These are phyloP conservation scores for Xerocomellus dryophilus DNA, from an alignment of 768 basidiomycete species.

Conservation along the genomic window DNA sequence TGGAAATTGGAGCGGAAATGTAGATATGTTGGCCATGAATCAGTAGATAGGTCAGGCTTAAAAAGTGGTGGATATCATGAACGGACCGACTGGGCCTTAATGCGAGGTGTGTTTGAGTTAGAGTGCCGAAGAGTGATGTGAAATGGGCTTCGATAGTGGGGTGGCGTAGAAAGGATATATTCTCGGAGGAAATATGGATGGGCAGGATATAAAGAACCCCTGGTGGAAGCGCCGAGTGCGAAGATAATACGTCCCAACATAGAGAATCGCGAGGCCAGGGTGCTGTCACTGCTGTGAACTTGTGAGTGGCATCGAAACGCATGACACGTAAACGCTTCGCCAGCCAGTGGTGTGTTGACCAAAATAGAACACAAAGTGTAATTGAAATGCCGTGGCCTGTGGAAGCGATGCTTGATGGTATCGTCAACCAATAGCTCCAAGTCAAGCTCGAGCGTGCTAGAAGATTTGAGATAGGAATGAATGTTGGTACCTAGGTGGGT, in stretches of 20 bases:
- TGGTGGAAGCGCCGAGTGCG: background rate
- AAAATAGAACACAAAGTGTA: background rate
- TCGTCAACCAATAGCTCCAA: background rate
- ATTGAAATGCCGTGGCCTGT: background rate
- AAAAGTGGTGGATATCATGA: background rate
- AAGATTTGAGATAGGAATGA: background rate
- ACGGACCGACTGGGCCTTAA: background rate
- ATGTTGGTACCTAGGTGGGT: background rate
- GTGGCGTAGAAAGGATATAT: background rate
- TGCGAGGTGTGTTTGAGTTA: background rate
- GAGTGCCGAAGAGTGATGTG: background rate
- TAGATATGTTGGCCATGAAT: background rate
- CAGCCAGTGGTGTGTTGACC: background rate
- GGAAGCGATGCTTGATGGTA: background rate
- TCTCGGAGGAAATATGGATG: background rate
- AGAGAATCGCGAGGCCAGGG: background rate
- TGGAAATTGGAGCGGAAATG: background rate
- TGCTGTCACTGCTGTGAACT: background rate
- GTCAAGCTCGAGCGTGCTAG: background rate
- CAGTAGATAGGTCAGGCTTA: background rate
- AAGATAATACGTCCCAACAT: background rate
- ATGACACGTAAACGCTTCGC: background rate
- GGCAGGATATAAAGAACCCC: background rate
- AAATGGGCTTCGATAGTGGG: background rate
- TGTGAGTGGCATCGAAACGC: background rate